phyloP scores from a whole-genome alignment of 2,329 filamentous ascomycete species.

The Aspergillus felis region DNA sequence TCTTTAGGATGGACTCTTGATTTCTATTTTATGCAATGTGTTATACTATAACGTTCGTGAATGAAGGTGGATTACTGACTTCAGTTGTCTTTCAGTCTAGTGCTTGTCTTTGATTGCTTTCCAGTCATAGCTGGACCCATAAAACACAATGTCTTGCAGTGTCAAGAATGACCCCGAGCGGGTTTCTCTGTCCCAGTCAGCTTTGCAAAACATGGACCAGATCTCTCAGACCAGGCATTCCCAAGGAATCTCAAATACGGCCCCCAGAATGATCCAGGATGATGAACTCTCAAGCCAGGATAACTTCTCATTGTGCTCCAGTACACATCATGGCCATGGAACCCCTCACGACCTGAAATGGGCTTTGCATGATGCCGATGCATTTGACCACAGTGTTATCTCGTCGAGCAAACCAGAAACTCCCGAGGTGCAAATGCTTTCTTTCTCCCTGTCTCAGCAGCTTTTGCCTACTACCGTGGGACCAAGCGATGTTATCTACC shows the following conservation, averaged over 20 bases:
- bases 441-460: conserved; percentile 41
- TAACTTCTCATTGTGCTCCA: conserved; percentile 41
- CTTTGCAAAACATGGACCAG: conserved; percentile 29
- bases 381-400: conserved; percentile 35
- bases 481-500: conserved; percentile 37
- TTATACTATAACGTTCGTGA: conserved; percentile 7
- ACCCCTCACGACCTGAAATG: conserved; percentile 36
- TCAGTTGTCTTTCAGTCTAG: conserved; percentile 22
- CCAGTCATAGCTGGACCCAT: conserved; percentile 15
- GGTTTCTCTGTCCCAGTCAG: conserved; percentile 32
- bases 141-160: conserved; percentile 36
- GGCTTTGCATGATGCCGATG: conserved; percentile 37
- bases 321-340: conserved; percentile 31
- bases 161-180: conserved; percentile 35
- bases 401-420: conserved; percentile 35
- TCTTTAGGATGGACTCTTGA: not conserved
- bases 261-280: conserved; percentile 39
- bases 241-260: conserved; percentile 37
- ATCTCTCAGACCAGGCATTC: conserved; percentile 33
- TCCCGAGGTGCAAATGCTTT: conserved; percentile 40
- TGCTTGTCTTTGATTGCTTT: conserved; percentile 20
- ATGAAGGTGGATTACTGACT: conserved; percentile 31
- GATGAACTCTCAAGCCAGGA: conserved; percentile 42
- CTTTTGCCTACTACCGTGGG: conserved; percentile 37
- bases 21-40: conserved; percentile 8